Percentiles rank a stretch among this genome's conserved stretches.
These are phyloP conservation scores for Kwoniella shivajii DNA, from an alignment of 1,284 basidiomycete species.

Conservation along the genomic window DNA sequence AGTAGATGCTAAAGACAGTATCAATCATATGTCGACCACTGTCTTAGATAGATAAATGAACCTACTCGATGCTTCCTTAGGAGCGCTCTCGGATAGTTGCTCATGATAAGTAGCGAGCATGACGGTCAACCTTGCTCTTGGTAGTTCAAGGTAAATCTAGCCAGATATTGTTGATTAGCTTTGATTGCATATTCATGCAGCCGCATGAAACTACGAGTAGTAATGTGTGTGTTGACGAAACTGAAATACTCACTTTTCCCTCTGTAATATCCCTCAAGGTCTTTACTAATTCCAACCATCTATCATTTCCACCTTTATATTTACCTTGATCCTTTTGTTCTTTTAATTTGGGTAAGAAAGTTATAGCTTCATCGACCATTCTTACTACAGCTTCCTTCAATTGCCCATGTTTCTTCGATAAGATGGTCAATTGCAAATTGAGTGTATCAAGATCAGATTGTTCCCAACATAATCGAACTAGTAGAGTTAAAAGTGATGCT, in stretches of 20 bases:
- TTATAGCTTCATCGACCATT: constrained; percentile 84
- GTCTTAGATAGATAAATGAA: too few species aligned
- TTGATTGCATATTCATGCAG: background rate
- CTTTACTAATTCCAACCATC: constrained; percentile 85
- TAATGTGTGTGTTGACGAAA: background rate
- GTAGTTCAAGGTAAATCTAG: constrained; percentile 96
- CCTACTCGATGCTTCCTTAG: constrained; percentile 43
- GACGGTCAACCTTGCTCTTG: constrained; percentile 88
- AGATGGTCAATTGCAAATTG: constrained; percentile 69
- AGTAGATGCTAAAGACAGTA: background rate
- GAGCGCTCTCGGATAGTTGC: constrained; percentile 57
- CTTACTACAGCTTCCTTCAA: constrained; percentile 85
- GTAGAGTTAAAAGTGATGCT: constrained; percentile 75
- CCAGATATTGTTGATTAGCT: background rate
- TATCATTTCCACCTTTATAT: constrained; percentile 64
- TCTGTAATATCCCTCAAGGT: constrained; percentile 90
- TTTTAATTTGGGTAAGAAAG: constrained; percentile 72
- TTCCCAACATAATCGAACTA: constrained; percentile 71
- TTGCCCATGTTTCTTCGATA: constrained; percentile 98
- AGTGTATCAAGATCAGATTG: constrained; percentile 64
- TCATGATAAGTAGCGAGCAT: constrained; percentile 83
- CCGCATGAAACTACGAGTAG: background rate
- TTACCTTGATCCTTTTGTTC: constrained; percentile 48
- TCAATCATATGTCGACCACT: background rate
- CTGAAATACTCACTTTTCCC: constrained; percentile 71